Conservation (phyloP, 2,329 filamentous ascomycete genomes). For the Diplodia sapinea region DNA sequence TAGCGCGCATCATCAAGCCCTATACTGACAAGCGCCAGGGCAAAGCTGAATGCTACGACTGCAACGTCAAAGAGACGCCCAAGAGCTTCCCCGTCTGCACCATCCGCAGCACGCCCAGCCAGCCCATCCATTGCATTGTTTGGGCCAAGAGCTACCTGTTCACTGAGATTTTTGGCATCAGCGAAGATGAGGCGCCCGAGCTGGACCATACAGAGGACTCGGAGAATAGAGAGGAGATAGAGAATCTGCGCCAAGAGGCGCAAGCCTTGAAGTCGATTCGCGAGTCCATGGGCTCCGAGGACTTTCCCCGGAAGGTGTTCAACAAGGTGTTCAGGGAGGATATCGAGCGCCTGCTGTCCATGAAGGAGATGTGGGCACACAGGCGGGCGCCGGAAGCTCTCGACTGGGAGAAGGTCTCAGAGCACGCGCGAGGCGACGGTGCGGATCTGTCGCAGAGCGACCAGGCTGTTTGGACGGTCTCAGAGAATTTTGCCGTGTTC, state of each 20-base stretch:
- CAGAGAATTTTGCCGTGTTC: slow-evolving; percentile 86
- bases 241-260: slow-evolving; percentile 82
- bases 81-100: slow-evolving; percentile 97
- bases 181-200: slow-evolving; percentile 80
- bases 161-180: slow-evolving; percentile 90
- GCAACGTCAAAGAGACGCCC: slow-evolving; percentile 83
- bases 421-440: slow-evolving; percentile 59
- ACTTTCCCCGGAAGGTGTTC: slow-evolving; percentile 82
- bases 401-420: slow-evolving; percentile 67
- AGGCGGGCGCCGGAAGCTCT: slow-evolving; percentile 76
- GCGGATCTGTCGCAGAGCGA: slow-evolving; percentile 66
- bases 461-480: slow-evolving; percentile 79
- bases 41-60: slow-evolving; percentile 94
- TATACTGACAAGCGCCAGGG: slow-evolving; percentile 55
- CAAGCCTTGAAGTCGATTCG: slow-evolving; percentile 83
- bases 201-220: slow-evolving; percentile 80
- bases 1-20: neutral
- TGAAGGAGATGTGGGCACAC: slow-evolving; percentile 97
- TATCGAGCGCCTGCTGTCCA: slow-evolving; percentile 78
- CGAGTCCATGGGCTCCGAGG: slow-evolving; percentile 75
- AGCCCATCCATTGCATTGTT: slow-evolving; percentile 97
- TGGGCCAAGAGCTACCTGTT: slow-evolving; percentile 98
- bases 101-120: slow-evolving; percentile 92
- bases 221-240: slow-evolving; percentile 87
- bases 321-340: slow-evolving; percentile 91